Percentiles rank a stretch among this genome's conserved stretches.
Evolutionary conservation across 2,329 filamentous ascomycete genomes (phyloP).

Genomic region (Claviceps spartinae): DNA sequence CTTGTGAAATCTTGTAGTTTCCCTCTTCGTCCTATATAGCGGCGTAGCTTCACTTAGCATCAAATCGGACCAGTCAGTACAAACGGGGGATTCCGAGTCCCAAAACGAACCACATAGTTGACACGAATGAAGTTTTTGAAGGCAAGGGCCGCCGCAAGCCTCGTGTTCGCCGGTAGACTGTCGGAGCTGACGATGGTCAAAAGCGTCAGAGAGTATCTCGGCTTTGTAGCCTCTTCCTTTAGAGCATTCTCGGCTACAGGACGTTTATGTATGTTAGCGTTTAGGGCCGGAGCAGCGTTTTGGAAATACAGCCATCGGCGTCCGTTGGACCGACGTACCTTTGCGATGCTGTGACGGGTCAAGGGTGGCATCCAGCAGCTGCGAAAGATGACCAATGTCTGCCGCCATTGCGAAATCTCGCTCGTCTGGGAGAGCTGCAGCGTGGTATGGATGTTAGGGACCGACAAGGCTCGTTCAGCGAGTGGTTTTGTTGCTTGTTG

Average conservation of each 20-base stretch:
- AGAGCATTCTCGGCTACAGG: conserved; percentile 66
- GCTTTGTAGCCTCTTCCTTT: conserved; percentile 65
- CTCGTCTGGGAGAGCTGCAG: conserved; percentile 9
- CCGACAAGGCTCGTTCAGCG: background rate
- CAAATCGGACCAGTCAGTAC: conserved; percentile 3
- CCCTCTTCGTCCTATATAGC: conserved; percentile 68
- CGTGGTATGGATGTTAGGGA: conserved; percentile 3
- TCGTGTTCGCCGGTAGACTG: conserved; percentile 58
- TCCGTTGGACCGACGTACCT: conserved; percentile 42
- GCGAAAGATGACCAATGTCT: conserved; percentile 50
- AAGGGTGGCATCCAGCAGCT: conserved; percentile 81
- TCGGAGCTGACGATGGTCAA: conserved; percentile 80
- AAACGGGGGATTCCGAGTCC: background rate
- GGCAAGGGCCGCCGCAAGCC: conserved; percentile 77
- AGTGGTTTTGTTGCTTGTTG: conserved; percentile 8
- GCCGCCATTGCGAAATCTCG: conserved; percentile 36
- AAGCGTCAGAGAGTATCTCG: conserved; percentile 75
- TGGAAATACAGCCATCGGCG: background rate
- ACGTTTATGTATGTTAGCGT: conserved; percentile 22
- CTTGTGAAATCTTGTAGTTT: conserved; percentile 70
- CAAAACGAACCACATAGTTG: conserved; percentile 63
- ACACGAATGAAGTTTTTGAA: conserved; percentile 98
- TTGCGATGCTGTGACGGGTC: conserved; percentile 79
- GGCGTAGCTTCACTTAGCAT: conserved; percentile 10
- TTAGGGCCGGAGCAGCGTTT: conserved; percentile 14